Base-by-base conservation (phyloP, 2,329 filamentous ascomycete species). In the Venturia pyrina region DNA sequence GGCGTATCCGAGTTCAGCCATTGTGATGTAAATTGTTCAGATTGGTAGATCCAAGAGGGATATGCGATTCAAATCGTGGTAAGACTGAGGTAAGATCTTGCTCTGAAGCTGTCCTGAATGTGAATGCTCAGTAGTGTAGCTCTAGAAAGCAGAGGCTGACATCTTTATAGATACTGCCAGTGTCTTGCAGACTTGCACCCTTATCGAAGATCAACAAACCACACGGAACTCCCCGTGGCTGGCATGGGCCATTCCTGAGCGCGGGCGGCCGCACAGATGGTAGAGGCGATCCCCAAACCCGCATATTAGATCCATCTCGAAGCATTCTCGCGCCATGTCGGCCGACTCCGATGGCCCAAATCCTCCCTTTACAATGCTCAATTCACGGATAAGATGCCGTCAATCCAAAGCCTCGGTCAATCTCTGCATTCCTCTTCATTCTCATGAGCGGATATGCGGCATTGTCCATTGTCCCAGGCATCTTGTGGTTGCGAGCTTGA, bases 1-100 rank as follows among this genome's bases (percentile, higher is more conserved):
- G 72, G 90, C 89, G 72, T 79, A 78, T 70, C 74, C 77, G 69
- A 82, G 79, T 67, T 79, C 73, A 70, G 79, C 75, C 78, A 81
- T 81, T 67, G 67, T 21, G 28, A 37, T 59, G 74, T 65, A 32
- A 28, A 28, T 62, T 43, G 15, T 21, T 24, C 5, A 24, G 17
- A 37, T 62, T 43, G 15, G 13, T n/a, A 43, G 13, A 24, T 40
- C 28, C 17, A 34, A 57, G 50, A 57, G 19, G 50, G 15, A 2
- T 34, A 24, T 17, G 21, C 11, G 11, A 11, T 40, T 40, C 37
- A 40, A 40, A 40, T 40, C 37, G 37, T 11, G 37, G 37, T 40
- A 40, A 28, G 28, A 28, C 28, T 28, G 28, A 28, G 28, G 28
- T 2, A 28, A 2, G 28, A 28, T 28, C 28, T 28, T 28, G 28